Evolutionary conservation across 2,329 filamentous ascomycete genomes (phyloP).

Genomic region (Diaporthe vexans): DNA sequence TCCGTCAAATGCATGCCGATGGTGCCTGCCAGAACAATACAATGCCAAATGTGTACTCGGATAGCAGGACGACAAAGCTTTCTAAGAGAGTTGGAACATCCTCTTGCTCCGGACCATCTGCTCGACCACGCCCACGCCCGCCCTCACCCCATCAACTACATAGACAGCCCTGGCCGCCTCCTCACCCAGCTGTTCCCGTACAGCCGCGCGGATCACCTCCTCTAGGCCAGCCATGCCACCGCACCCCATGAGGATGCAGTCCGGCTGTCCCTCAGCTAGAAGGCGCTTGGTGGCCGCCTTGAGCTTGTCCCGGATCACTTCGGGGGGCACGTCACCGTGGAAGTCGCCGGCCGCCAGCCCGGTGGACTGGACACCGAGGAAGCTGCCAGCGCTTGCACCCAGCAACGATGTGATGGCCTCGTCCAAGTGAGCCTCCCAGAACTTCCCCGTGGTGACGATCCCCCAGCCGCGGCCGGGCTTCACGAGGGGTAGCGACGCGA

Average conservation of each 20-base stretch:
- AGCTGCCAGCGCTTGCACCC: slow-evolving; percentile 63
- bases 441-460: slow-evolving; percentile 88
- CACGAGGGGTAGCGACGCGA: slow-evolving; percentile 71
- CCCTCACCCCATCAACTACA: slow-evolving; percentile 85
- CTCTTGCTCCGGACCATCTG: slow-evolving; percentile 62
- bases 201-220: slow-evolving; percentile 78
- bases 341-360: slow-evolving; percentile 85
- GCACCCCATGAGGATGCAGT: slow-evolving; percentile 86
- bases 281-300: slow-evolving; percentile 78
- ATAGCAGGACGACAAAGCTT: not conserved
- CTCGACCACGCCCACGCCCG: slow-evolving; percentile 74
- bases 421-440: slow-evolving; percentile 82
- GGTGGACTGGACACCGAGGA: slow-evolving; percentile 86
- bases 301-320: slow-evolving; percentile 76
- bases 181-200: slow-evolving; percentile 74
- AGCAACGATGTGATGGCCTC: slow-evolving; percentile 76
- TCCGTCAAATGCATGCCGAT: not conserved
- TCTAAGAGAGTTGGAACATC: slow-evolving; percentile 49
- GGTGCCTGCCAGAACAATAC: not conserved
- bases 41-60: not conserved
- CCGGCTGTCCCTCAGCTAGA: slow-evolving; percentile 68
- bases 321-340: slow-evolving; percentile 75
- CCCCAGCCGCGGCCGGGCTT: slow-evolving; percentile 71
- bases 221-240: slow-evolving; percentile 93
- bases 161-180: slow-evolving; percentile 68